These are phyloP conservation scores for Entoloma clypeatum DNA, from an alignment of 1,284 basidiomycete species.

Conservation along the genomic window DNA sequence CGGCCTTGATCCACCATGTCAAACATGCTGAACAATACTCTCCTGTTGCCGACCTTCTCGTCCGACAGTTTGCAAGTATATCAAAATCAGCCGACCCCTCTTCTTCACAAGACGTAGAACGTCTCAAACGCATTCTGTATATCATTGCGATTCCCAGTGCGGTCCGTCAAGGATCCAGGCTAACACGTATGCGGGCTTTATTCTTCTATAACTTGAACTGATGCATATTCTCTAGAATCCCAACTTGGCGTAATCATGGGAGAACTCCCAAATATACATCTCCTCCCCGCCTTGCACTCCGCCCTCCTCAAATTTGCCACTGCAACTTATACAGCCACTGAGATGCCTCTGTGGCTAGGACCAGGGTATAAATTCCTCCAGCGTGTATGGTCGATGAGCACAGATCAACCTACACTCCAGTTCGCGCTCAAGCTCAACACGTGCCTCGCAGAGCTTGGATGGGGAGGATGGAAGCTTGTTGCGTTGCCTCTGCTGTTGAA, in stretches of 20 bases:
- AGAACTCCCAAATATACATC: conserved; percentile 37
- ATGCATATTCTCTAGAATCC: conserved; percentile 33
- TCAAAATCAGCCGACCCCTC: conserved; percentile 16
- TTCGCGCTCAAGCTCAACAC: conserved; percentile 57
- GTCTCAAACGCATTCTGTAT: conserved; percentile 40
- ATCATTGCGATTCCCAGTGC: conserved; percentile 50
- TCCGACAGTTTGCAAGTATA: conserved; percentile 29
- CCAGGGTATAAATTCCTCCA: conserved; percentile 59
- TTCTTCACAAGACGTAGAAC: conserved; percentile 25
- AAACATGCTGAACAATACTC: conserved; percentile 63
- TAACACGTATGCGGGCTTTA: conserved; percentile 43
- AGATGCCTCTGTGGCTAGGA: conserved; percentile 62
- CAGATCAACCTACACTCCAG: conserved; percentile 18
- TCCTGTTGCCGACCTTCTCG: conserved; percentile 52
- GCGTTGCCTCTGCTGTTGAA: conserved; percentile 55
- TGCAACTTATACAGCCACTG: conserved; percentile 53
- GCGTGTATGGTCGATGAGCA: conserved; percentile 34
- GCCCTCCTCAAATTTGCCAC: conserved; percentile 48
- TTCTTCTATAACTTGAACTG: neutral
- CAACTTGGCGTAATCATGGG: conserved; percentile 48
- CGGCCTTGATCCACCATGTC: conserved; percentile 79
- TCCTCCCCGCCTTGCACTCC: conserved; percentile 35
- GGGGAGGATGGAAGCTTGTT: conserved; percentile 72
- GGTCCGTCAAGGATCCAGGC: conserved; percentile 62
- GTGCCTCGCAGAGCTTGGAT: conserved; percentile 56